Evolutionary conservation across 176 grass and related monocot species (phyloP).

Genomic region (Zoysia japonica): DNA sequence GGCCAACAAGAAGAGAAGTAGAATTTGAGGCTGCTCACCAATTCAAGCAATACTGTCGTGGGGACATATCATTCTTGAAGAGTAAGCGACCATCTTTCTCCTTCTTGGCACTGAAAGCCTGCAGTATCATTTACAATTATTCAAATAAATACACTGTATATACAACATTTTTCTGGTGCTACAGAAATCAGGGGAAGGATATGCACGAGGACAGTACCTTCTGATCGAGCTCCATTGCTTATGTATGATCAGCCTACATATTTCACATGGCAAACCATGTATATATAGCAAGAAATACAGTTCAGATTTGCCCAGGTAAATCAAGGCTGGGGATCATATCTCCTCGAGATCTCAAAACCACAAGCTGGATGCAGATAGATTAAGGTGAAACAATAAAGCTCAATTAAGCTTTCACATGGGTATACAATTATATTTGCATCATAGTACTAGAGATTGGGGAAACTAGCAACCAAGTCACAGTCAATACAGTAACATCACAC

Average conservation of each 20-base stretch:
- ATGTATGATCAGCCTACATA: slow-evolving; percentile 10
- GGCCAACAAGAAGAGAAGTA: neutral
- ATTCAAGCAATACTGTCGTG: neutral
- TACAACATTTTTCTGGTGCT: neutral
- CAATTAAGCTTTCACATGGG: neutral
- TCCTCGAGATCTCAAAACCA: neutral
- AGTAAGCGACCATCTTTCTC: neutral
- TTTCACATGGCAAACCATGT: neutral
- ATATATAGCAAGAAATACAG: neutral
- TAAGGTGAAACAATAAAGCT: slow-evolving; percentile 9
- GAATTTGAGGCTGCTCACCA: no score
- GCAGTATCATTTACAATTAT: neutral
- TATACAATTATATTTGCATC: slow-evolving; percentile 9
- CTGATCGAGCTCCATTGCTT: slow-evolving; percentile 7
- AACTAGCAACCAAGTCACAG: slow-evolving; percentile 4
- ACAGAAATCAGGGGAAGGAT: neutral
- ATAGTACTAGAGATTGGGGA: neutral
- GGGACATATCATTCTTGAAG: neutral
- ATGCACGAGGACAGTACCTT: neutral
- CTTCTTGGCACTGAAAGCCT: neutral
- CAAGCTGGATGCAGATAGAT: slow-evolving; percentile 1
- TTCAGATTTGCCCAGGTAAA: neutral
- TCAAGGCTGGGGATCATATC: neutral
- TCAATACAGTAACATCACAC: neutral
- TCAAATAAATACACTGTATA: neutral